phyloP scores from a whole-genome alignment of 2,329 filamentous ascomycete genomes.

The Cladosporium cucumerinum region DNA sequence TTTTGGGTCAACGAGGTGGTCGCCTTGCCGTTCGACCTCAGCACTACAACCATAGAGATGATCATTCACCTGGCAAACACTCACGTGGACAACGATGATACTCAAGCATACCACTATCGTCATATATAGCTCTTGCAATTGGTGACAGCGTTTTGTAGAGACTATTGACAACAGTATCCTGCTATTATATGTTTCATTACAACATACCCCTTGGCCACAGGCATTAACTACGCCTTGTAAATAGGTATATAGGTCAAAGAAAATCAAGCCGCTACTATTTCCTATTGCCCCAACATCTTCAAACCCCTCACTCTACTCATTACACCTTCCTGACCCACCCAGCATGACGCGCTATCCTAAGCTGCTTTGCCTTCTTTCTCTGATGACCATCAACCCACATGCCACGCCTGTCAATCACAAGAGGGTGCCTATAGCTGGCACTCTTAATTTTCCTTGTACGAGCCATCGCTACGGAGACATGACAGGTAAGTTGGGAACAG shows the following conservation, averaged over 20 bases:
- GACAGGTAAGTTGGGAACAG: neutral
- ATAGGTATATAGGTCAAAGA: neutral
- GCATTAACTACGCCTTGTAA: neutral
- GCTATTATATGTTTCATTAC: neutral
- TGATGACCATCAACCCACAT: neutral
- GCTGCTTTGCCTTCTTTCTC: neutral
- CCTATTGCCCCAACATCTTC: neutral
- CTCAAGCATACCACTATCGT: neutral
- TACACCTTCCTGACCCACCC: neutral
- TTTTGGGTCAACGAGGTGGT: no score
- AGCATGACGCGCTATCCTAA: neutral
- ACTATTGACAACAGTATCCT: no score
- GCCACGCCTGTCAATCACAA: neutral
- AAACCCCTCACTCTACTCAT: neutral
- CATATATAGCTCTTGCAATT: neutral
- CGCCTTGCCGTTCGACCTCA: no score
- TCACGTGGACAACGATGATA: neutral
- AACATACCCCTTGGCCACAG: neutral
- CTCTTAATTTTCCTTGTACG: neutral
- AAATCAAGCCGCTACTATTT: neutral
- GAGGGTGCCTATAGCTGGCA: neutral
- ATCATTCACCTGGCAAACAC: neutral
- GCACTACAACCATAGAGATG: no score
- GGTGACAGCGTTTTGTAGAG: no score
- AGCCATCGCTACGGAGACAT: neutral